These are phyloP conservation scores for Candida multigemmis DNA, from an alignment of 805 yeast genomes.

Conservation along the genomic window DNA sequence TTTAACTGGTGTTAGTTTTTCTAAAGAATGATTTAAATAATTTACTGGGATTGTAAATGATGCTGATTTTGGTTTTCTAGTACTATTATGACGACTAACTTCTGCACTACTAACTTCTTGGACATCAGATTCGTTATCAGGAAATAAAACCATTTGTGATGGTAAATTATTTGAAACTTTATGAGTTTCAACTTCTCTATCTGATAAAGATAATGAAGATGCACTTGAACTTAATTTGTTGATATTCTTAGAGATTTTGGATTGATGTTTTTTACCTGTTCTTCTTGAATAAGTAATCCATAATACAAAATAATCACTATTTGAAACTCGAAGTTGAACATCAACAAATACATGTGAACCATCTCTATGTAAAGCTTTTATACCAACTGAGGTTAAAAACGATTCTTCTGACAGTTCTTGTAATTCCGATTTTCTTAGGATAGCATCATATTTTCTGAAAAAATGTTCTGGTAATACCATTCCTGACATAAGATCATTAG, in stretches of 20 bases:
- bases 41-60: conserved; percentile 5
- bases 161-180: conserved; percentile 30
- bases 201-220: conserved; percentile 6
- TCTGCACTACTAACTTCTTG: conserved; percentile 17
- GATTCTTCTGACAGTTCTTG: conserved; percentile 29
- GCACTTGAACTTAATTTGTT: conserved; percentile 13
- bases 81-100: conserved; percentile 24
- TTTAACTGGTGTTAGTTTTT: not conserved
- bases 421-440: conserved; percentile 13
- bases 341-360: conserved; percentile 63
- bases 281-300: conserved; percentile 88
- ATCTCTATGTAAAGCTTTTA: conserved; percentile 61
- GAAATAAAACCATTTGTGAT: conserved; percentile 45
- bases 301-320: conserved; percentile 47
- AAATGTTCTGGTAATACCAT: conserved; percentile 86
- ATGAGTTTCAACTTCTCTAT: conserved; percentile 2
- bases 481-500: conserved; percentile 39
- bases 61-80: conserved; percentile 11
- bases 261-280: too few relatives aligned
- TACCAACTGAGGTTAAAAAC: conserved; percentile 56
- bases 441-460: conserved; percentile 61
- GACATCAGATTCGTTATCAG: conserved; percentile 24
- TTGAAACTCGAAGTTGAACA: conserved; percentile 69
- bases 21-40: conserved; percentile 1
- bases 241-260: conserved; percentile 14